Conservation (phyloP, 495 filamentous ascomycete species). For the Cladorrhinum samala region DNA sequence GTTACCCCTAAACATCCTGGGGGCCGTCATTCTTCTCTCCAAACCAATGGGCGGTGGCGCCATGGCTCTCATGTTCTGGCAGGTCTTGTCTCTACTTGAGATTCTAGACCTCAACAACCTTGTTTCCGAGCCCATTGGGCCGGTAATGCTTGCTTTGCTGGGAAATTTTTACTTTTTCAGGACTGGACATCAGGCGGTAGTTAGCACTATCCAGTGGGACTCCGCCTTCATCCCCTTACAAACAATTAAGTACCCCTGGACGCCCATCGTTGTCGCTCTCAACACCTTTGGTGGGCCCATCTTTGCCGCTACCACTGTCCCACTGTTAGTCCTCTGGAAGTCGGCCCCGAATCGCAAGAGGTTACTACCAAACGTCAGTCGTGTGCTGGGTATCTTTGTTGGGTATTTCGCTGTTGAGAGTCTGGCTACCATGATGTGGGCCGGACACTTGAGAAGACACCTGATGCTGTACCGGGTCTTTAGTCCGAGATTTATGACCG, state of each 20-base stretch:
- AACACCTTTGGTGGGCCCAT: slow-evolving; percentile 91
- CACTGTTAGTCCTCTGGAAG: slow-evolving; percentile 85
- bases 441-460: slow-evolving; percentile 78
- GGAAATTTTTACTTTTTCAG: slow-evolving; percentile 96
- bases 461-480: slow-evolving; percentile 98
- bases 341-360: slow-evolving; percentile 49
- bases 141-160: slow-evolving; percentile 74
- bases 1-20: slow-evolving; percentile 68
- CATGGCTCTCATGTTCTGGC: slow-evolving; percentile 70
- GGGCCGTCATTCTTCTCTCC: slow-evolving; percentile 71
- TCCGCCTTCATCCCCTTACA: slow-evolving; percentile 86
- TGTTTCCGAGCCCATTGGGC: slow-evolving; percentile 65
- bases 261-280: slow-evolving; percentile 69
- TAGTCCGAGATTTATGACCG: slow-evolving; percentile 81
- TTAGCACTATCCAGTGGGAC: slow-evolving; percentile 92
- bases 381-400: slow-evolving; percentile 64
- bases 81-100: slow-evolving; percentile 82
- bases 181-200: slow-evolving; percentile 89
- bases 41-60: slow-evolving; percentile 93
- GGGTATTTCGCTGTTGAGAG: slow-evolving; percentile 76
- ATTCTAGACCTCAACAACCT: slow-evolving; percentile 76
- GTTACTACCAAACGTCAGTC: slow-evolving; percentile 61
- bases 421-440: slow-evolving; percentile 80
- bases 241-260: slow-evolving; percentile 82
- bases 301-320: slow-evolving; percentile 68